These are phyloP conservation scores for Stagonosporopsis cucurbitacearum DNA, from an alignment of 2,329 filamentous ascomycete genomes.

Conservation along the genomic window DNA sequence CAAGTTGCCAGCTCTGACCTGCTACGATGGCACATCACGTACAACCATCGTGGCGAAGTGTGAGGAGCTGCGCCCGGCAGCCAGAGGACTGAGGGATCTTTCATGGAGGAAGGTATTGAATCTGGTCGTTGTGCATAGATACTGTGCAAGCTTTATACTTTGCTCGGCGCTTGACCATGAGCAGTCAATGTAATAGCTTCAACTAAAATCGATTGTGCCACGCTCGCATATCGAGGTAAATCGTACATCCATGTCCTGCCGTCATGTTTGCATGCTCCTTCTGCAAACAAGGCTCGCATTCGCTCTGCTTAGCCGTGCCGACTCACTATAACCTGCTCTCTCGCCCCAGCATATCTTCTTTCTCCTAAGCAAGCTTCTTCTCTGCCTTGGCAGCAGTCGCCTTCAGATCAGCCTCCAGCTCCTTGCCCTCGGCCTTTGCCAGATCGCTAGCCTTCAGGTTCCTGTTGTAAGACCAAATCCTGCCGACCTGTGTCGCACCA, in stretches of 20 bases:
- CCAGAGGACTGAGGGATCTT: background rate
- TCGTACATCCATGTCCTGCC: slow-evolving; percentile 5
- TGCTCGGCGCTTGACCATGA: background rate
- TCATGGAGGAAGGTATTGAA: background rate
- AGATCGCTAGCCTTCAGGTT: slow-evolving; percentile 61
- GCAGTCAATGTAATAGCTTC: background rate
- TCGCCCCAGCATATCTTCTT: slow-evolving; percentile 1
- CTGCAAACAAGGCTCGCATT: background rate
- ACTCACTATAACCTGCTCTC: background rate
- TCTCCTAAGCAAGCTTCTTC: slow-evolving; percentile 26
- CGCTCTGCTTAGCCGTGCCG: background rate
- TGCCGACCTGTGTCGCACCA: slow-evolving; percentile 78
- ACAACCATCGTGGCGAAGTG: background rate
- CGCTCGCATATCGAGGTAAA: slow-evolving; percentile 10
- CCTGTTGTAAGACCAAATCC: slow-evolving; percentile 73
- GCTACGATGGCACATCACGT: background rate
- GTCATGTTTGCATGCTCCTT: background rate
- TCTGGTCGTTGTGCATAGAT: background rate
- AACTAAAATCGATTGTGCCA: slow-evolving; percentile 2
- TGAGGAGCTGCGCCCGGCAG: no score
- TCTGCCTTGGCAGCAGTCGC: slow-evolving; percentile 40
- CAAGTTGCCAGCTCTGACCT: background rate
- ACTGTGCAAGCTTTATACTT: background rate
- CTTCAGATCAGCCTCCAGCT: slow-evolving; percentile 41
- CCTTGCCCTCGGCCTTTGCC: slow-evolving; percentile 47